phyloP scores from a whole-genome alignment of 2,329 filamentous ascomycete genomes.

The Fonsecaea pedrosoi region DNA sequence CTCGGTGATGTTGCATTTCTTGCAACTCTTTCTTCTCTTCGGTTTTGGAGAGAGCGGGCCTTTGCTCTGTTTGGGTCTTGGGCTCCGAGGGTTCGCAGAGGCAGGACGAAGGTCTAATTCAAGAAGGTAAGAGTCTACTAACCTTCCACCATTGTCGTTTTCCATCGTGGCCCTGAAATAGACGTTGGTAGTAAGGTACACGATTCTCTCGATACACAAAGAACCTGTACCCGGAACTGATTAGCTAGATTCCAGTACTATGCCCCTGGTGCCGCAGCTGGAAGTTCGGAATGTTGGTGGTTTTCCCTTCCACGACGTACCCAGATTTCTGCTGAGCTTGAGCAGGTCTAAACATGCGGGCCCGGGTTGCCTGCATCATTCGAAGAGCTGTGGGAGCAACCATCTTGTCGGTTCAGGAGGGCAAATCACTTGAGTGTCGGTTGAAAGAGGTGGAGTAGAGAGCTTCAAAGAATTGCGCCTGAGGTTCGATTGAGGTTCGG shows the following conservation, averaged over 20 bases:
- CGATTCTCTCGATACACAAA: conserved; percentile 70
- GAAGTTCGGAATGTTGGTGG: not conserved
- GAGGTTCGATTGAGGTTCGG: conserved; percentile 21
- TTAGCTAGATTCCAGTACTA: conserved; percentile 1
- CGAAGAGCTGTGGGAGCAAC: conserved; percentile 41
- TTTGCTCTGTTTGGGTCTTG: not conserved
- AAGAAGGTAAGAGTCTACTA: conserved; percentile 45
- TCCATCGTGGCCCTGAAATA: conserved; percentile 71
- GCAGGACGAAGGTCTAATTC: not conserved
- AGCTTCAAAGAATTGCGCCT: conserved; percentile 17
- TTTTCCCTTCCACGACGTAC: conserved; percentile 25
- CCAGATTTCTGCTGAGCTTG: conserved; percentile 32
- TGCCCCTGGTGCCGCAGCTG: not conserved
- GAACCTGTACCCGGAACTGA: conserved; percentile 9
- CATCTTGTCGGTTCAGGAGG: conserved; percentile 34
- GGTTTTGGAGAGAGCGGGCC: not conserved
- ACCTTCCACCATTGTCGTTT: conserved; percentile 73
- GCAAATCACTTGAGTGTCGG: not conserved
- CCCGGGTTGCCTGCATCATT: conserved; percentile 41
- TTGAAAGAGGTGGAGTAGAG: conserved; percentile 4
- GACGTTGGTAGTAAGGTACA: conserved; percentile 70
- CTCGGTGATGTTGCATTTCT: not conserved
- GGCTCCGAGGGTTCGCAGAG: not conserved
- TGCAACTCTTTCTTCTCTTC: not conserved
- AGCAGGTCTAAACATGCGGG: conserved; percentile 37